Percentiles rank a stretch among this genome's conserved stretches.
Evolutionary conservation across 2,329 filamentous ascomycete genomes (phyloP).

Genomic region (Beauveria bassiana): DNA sequence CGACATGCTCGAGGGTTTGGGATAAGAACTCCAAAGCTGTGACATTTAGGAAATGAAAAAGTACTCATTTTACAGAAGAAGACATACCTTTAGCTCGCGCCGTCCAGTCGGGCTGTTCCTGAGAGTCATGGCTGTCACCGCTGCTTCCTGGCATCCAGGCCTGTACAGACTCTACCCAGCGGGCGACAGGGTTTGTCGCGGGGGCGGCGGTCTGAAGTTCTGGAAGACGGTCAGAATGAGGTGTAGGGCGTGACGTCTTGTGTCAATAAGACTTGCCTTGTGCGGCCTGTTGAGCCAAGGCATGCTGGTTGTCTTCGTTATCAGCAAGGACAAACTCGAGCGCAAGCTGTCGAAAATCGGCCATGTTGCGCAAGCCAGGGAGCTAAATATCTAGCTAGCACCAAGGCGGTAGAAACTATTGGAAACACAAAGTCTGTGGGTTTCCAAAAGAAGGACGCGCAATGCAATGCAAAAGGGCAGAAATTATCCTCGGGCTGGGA

Average conservation of each 20-base stretch:
- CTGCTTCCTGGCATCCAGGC: constrained; percentile 43
- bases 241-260: too few species aligned
- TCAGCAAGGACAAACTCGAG: constrained; percentile 48
- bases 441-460: background rate
- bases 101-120: constrained; percentile 42
- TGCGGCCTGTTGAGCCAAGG: constrained; percentile 39
- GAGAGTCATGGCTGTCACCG: constrained; percentile 30
- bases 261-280: constrained; percentile 22
- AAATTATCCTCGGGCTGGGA: background rate
- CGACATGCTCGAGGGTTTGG: constrained; percentile 41
- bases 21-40: constrained; percentile 50
- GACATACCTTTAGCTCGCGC: constrained; percentile 43
- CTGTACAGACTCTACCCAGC: constrained; percentile 49
- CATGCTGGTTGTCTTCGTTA: constrained; percentile 31
- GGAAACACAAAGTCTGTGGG: background rate
- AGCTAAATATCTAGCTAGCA: background rate
- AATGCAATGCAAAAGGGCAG: constrained; percentile 5
- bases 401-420: background rate
- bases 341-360: constrained; percentile 44
- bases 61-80: background rate
- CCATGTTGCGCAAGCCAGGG: constrained; percentile 28
- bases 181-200: constrained; percentile 39
- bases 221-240: constrained; percentile 18
- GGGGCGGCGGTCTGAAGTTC: constrained; percentile 38
- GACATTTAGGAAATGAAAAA: background rate